Conservation (phyloP, 2,329 filamentous ascomycete genomes). For the Blastomyces emzantsi region DNA sequence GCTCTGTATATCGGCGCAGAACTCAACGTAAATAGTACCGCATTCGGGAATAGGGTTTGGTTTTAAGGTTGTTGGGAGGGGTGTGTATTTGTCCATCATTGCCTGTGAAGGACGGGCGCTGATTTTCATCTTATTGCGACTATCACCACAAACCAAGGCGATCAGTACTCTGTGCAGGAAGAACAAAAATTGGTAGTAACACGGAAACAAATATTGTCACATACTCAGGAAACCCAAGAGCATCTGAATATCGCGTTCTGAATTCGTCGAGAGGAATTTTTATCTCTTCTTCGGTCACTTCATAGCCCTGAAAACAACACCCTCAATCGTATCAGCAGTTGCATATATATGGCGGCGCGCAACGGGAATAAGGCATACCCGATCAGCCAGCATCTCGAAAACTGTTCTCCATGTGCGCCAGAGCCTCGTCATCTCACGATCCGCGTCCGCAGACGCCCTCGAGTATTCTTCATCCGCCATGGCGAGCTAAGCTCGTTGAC, state of each 20-base stretch:
- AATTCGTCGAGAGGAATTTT: slow-evolving; percentile 80
- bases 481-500: slow-evolving; percentile 11
- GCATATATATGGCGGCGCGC: slow-evolving; percentile 6
- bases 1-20: slow-evolving; percentile 61
- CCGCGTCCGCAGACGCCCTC: slow-evolving; percentile 29
- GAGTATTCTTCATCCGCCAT: slow-evolving; percentile 35
- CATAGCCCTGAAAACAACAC: slow-evolving; percentile 63
- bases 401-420: slow-evolving; percentile 93
- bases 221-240: slow-evolving; percentile 68
- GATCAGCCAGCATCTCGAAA: slow-evolving; percentile 88
- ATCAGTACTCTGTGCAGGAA: background rate
- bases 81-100: slow-evolving; percentile 79
- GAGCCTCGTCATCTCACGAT: slow-evolving; percentile 51
- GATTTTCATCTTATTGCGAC: slow-evolving; percentile 77
- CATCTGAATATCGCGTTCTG: slow-evolving; percentile 58
- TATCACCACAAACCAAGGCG: slow-evolving; percentile 31
- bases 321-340: slow-evolving; percentile 15
- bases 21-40: slow-evolving; percentile 89
- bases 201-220: slow-evolving; percentile 22
- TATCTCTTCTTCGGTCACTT: slow-evolving; percentile 81
- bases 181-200: background rate
- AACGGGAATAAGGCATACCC: slow-evolving; percentile 49
- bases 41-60: slow-evolving; percentile 62
- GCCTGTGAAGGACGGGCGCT: slow-evolving; percentile 72
- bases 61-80: slow-evolving; percentile 58